Conservation (phyloP, 352 stramenopile species). For the Globisporangium perplexum region DNA sequence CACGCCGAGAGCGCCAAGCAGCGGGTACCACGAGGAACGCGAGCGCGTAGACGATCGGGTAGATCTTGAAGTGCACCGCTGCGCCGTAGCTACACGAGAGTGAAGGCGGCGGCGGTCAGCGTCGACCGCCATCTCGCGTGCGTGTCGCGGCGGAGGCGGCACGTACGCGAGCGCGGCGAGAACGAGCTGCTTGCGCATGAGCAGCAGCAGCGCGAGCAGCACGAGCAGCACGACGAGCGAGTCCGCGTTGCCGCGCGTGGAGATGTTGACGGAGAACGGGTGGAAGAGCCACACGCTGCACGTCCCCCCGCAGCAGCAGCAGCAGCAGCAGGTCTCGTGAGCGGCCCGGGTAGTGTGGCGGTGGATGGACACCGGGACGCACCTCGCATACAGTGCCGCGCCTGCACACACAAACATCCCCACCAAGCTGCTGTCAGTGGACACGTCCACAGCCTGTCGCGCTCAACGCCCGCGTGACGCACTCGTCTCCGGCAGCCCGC, state of each 20-base stretch:
- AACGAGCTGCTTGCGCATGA: constrained; percentile 77
- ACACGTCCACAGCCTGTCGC: too few relatives aligned
- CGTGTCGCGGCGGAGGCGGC: neutral
- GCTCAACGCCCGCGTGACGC: neutral
- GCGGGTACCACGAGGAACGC: constrained; percentile 75
- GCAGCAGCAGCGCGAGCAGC: constrained; percentile 85
- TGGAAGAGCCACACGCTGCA: constrained; percentile 95
- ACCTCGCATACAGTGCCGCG: constrained; percentile 62
- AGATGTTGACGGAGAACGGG: constrained; percentile 98
- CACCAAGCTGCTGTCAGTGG: too few relatives aligned
- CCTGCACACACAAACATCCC: constrained; percentile 16
- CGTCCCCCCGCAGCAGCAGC: too few relatives aligned
- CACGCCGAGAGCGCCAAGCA: neutral
- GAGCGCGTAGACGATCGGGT: constrained; percentile 97
- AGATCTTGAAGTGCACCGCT: constrained; percentile 98
- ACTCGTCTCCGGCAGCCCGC: constrained; percentile 54
- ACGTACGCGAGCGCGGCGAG: constrained; percentile 62
- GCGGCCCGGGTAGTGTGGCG: neutral
- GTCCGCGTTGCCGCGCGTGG: constrained; percentile 97
- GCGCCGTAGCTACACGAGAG: constrained; percentile 80
- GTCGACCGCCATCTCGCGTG: neutral
- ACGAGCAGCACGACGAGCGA: constrained; percentile 93
- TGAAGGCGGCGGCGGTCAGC: neutral
- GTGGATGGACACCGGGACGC: too few relatives aligned
- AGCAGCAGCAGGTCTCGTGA: too few relatives aligned